Base-by-base conservation (phyloP, 805 yeast species). In the Jamesozyma rosinii region DNA sequence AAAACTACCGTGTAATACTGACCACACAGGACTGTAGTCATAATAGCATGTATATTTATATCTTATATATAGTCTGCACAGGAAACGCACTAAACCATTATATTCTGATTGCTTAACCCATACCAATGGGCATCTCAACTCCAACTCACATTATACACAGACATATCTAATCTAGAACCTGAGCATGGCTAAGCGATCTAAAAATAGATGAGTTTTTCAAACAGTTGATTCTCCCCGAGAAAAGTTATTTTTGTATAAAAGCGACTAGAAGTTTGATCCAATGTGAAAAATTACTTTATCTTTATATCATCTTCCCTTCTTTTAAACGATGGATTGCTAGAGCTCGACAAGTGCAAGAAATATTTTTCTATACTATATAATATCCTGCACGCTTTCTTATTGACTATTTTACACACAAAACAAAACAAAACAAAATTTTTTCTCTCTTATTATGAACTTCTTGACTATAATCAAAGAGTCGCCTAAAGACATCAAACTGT, bases 401-500 rank as follows among this genome's bases (percentile, higher is more conserved):
- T 24, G 29, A 24, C 11, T 24, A 6, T 24, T 24, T 8, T 24
- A 24, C 29, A 24, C 6, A 24, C 29, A 24, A 24, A 24, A 11
- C 29, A 24, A 24, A 11, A 11, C 11, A 24, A 24, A 24, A 24
- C 11, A 6, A 8, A 24, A 8, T 11, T 24, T 24, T 24, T 11
- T 24, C 29, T 24, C 29, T 24, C 9, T n/a, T 4, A 10, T 6
- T 5, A 51, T 49, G 54, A 42, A 47, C 18, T 22, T 51, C 17
- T 18, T 44, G 39, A 47, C 39, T 22, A 54, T 54, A 4, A 47
- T 74, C 20, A 44, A 44, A 20, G 66, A 64, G 40, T 65, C 78
- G 0, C 55, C 64, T 6, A 43, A 49, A 14, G 95, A 86, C 56
- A 74, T 80, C 29, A 65, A 76, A 45, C 57, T 84, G 15, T 71